phyloP scores from a whole-genome alignment of 2,329 filamentous ascomycete genomes.

The Tolypocladium ophioglossoides region DNA sequence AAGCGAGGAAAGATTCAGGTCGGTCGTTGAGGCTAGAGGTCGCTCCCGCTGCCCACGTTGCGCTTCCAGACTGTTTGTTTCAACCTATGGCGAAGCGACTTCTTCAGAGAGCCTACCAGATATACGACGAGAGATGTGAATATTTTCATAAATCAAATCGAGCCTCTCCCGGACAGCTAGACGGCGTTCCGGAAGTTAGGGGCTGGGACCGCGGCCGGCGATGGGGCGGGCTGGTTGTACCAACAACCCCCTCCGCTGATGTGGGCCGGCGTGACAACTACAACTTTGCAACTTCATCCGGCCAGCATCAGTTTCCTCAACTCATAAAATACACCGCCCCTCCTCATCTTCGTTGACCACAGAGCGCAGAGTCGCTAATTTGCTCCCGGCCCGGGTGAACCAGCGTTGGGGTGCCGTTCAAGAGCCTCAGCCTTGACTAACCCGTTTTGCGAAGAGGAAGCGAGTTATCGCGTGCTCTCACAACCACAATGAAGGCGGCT shows the following conservation, averaged over 20 bases:
- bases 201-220: neutral
- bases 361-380: neutral
- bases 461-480: neutral
- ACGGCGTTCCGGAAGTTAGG: neutral
- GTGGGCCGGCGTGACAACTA: neutral
- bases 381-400: neutral
- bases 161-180: neutral
- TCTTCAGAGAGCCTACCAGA: no score
- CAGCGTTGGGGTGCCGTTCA: neutral
- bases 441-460: neutral
- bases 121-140: no score
- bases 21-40: no score
- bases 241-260: neutral
- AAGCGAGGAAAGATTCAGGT: no score
- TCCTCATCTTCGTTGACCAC: neutral
- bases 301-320: neutral
- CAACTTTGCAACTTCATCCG: neutral
- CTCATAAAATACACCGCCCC: neutral
- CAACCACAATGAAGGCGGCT: constrained; percentile 2
- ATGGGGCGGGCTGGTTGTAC: neutral
- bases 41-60: no score
- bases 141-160: no score
- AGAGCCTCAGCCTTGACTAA: neutral
- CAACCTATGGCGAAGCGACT: no score
- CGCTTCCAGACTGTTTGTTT: no score